phyloP scores from a whole-genome alignment of 164 flowering plant genomes.

The Houttuynia cordata region DNA sequence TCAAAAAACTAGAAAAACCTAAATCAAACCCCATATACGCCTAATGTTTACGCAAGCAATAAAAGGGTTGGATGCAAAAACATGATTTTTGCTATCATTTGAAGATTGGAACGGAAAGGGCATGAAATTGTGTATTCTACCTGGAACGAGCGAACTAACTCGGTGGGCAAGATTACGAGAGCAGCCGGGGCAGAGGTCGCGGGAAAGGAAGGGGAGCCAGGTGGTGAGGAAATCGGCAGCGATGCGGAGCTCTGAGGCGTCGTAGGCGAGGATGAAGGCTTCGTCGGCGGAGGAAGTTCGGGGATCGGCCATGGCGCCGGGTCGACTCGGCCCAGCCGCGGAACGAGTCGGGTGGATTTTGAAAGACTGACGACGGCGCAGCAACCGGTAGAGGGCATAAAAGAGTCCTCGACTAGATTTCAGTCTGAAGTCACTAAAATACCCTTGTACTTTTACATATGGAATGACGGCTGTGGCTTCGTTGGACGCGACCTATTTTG shows the following conservation, averaged over 20 bases:
- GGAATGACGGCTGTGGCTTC: too few relatives aligned
- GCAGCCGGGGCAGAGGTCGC: conserved; percentile 57
- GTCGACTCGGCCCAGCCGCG: background rate
- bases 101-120: background rate
- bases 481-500: too few relatives aligned
- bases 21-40: too few relatives aligned
- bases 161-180: conserved; percentile 32
- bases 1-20: too few relatives aligned
- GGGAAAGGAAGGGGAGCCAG: conserved; percentile 68
- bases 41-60: too few relatives aligned
- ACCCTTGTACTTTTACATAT: too few relatives aligned
- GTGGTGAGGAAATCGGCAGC: conserved; percentile 64
- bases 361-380: too few relatives aligned
- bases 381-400: too few relatives aligned
- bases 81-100: background rate
- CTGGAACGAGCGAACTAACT: conserved; percentile 39
- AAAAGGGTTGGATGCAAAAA: too few relatives aligned
- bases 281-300: conserved; percentile 13
- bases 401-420: too few relatives aligned
- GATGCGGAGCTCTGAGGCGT: conserved; percentile 43
- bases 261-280: conserved; percentile 36
- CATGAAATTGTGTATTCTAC: conserved; percentile 3
- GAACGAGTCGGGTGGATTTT: too few relatives aligned
- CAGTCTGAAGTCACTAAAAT: too few relatives aligned
- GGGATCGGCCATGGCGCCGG: conserved; percentile 2